phyloP scores from a whole-genome alignment of 202 grass and related monocot genomes.

The Carex sylvatica region DNA sequence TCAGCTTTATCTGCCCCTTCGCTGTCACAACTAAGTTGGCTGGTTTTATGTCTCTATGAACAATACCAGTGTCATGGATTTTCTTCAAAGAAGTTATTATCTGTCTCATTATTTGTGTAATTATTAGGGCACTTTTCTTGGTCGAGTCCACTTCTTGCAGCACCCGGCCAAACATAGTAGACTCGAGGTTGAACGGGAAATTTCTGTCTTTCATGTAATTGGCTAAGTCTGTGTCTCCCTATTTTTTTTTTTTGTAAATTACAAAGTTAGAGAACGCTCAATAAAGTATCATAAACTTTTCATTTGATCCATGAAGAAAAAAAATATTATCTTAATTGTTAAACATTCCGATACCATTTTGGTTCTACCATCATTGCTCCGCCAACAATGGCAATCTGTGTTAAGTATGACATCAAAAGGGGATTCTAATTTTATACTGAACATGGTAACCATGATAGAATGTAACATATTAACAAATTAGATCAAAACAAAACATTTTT shows the following conservation, averaged over 20 bases:
- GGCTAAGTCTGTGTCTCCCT: slow-evolving; percentile 63
- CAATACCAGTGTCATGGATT: slow-evolving; percentile 88
- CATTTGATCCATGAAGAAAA: not conserved
- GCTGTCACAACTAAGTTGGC: slow-evolving; percentile 84
- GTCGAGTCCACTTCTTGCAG: slow-evolving; percentile 48
- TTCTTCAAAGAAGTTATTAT: slow-evolving; percentile 81
- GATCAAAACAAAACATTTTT: not conserved
- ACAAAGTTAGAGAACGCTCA: not conserved
- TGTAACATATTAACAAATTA: not conserved
- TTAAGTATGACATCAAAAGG: not conserved
- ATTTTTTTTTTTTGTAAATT: not conserved
- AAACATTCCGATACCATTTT: not conserved
- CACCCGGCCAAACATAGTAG: slow-evolving; percentile 72
- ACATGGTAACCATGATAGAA: not conserved
- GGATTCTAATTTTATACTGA: not conserved
- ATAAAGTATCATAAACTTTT: not conserved
- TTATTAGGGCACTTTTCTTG: slow-evolving; percentile 60
- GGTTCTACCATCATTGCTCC: not conserved
- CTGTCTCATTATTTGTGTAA: slow-evolving; percentile 94
- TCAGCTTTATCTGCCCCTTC: slow-evolving; percentile 85
- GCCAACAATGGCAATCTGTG: not conserved
- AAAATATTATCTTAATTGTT: not conserved
- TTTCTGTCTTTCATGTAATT: slow-evolving; percentile 51
- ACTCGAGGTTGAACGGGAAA: slow-evolving; percentile 79
- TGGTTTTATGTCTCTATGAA: slow-evolving; percentile 95